Evolutionary conservation across 164 flowering plant species (phyloP).

Genomic region (Vitis riparia): DNA sequence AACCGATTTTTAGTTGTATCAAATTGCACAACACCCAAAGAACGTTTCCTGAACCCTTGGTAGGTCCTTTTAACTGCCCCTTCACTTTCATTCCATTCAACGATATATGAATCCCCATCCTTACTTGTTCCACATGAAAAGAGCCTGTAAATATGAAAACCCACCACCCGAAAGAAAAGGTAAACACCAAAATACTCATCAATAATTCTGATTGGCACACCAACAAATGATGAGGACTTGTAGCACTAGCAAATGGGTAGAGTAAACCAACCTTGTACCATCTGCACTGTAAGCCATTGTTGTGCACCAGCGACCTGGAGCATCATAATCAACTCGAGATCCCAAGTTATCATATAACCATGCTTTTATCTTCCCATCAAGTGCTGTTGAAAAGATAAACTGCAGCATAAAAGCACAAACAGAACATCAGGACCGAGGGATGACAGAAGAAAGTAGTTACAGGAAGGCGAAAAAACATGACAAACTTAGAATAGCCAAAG

Average conservation of each 20-base stretch:
- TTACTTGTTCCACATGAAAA: constrained; percentile 93
- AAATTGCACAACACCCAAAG: constrained; percentile 79
- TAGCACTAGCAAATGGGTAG: background rate
- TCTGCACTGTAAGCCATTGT: constrained; percentile 93
- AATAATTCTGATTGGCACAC: background rate
- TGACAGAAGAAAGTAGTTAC: background rate
- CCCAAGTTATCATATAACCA: constrained; percentile 91
- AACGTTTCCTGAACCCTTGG: constrained; percentile 76
- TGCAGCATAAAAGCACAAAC: constrained; percentile 25
- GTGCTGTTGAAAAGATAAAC: constrained; percentile 89
- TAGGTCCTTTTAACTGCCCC: constrained; percentile 83
- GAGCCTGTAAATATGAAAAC: constrained; percentile 41
- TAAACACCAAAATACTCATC: background rate
- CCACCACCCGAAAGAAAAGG: constrained; percentile 6
- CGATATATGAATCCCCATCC: constrained; percentile 84
- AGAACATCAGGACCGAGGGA: constrained; percentile 10
- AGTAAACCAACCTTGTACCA: constrained; percentile 67
- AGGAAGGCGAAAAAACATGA: background rate
- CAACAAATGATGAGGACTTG: background rate
- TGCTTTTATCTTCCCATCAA: constrained; percentile 93
- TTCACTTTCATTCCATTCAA: constrained; percentile 97
- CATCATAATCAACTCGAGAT: constrained; percentile 86
- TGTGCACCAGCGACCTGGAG: constrained; percentile 91
- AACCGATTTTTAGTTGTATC: constrained; percentile 78
- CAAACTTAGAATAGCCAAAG: background rate